Evolutionary conservation across 139 green algal species (phyloP).

Genomic region (Chlamydomonas sphaeroides): DNA sequence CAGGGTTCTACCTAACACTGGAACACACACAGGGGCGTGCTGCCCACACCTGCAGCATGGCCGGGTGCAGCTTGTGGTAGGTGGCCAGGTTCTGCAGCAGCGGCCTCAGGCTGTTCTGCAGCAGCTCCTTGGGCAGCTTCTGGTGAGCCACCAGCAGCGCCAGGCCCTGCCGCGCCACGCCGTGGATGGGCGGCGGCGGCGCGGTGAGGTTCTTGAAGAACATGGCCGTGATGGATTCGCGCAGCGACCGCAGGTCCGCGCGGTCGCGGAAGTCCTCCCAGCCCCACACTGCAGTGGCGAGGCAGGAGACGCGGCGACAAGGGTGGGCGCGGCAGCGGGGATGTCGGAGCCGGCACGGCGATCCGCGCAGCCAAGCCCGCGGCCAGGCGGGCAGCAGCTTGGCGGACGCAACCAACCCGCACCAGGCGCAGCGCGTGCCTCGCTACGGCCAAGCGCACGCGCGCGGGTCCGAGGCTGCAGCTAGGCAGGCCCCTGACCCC

Average conservation of each 20-base stretch:
- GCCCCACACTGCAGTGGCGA: constrained; percentile 30
- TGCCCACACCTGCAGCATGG: constrained; percentile 31
- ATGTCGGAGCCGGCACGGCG: no score
- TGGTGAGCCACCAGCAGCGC: constrained; percentile 39
- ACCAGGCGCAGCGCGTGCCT: no score
- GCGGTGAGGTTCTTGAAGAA: constrained; percentile 66
- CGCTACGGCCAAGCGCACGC: no score
- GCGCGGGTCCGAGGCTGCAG: no score
- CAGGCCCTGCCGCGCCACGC: constrained; percentile 41
- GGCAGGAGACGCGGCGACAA: no score
- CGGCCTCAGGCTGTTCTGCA: constrained; percentile 84
- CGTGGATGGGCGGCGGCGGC: constrained; percentile 42
- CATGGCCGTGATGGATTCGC: constrained; percentile 71
- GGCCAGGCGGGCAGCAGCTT: background rate
- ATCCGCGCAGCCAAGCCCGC: no score
- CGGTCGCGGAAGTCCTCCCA: constrained; percentile 44
- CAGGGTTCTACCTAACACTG: no score
- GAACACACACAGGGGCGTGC: no score
- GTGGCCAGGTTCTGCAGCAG: constrained; percentile 89
- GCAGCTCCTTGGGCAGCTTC: constrained; percentile 73
- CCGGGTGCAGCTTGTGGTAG: constrained; percentile 73
- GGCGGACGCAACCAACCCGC: no score
- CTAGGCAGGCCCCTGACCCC: no score
- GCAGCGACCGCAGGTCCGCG: constrained; percentile 48
- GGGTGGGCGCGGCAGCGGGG: no score